Evolutionary conservation across 2,329 filamentous ascomycete species (phyloP), one percentile per base, ranked within the genome.

Genomic region (Cordyceps cicadae): DNA sequence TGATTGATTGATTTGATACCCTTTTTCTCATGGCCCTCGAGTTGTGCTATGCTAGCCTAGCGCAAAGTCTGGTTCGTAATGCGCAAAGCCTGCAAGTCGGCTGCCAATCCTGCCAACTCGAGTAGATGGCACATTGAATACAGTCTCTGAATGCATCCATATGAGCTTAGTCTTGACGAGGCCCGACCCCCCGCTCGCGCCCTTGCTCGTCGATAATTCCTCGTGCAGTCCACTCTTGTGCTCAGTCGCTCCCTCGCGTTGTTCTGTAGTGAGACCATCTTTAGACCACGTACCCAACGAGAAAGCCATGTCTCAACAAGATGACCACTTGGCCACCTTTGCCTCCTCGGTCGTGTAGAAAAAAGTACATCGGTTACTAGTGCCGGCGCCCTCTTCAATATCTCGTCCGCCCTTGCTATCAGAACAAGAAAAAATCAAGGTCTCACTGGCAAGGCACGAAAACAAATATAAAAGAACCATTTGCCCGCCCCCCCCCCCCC

Each of bases 1-100:
- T 29, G 29, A 29, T 29, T 29, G 5, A 29, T 52, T 58, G 53
- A 57, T 61, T 61, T 53, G 60, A 57, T 61, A 61, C 54, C 60
- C 59, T 57, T 61, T 60, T 56, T 50, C 21, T 43, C 34, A 37
- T 37, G 34, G 32, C 52, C 5, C 12, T n/a, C 24, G 7, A 37
- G 45, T 34, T 37, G 32, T 55, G 51, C 43, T 45, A 53, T 53
- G 46, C 45, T 45, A 54, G 57, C 26, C 45, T 45, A 60, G 57
- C n/a, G 46, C 57, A 34, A n/a, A 2, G 49, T 32, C 19, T 15
- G 34, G 41, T 57, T 26, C 21, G 32, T 3, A 26, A 39, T 19
- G 29, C 29, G 45, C 4, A 29, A 29, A 5, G n/a, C 37, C 17
- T 50, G 37, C 49, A n/a, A 49, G 46, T 34, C 48, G 8, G 17